Percentiles rank a stretch among this genome's conserved stretches.
Evolutionary conservation across 106 monocot species (phyloP).

Genomic region (Agapanthus africanus): DNA sequence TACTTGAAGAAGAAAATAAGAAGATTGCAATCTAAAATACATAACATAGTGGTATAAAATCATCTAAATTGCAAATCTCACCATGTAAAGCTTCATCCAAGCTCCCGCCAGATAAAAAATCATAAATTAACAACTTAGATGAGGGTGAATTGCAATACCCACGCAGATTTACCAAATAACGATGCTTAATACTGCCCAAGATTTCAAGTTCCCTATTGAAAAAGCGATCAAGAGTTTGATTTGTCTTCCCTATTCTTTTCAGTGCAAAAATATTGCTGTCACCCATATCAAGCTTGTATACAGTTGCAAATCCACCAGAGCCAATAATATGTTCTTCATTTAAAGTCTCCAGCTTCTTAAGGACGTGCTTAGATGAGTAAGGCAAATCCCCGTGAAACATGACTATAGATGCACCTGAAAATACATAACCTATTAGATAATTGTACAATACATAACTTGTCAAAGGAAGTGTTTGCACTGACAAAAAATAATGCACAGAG

Average conservation of each 20-base stretch:
- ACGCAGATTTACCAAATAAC: slow-evolving; percentile 90
- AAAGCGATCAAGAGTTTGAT: slow-evolving; percentile 65
- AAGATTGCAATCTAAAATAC: neutral
- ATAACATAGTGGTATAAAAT: neutral
- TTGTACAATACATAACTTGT: neutral
- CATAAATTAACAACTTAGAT: slow-evolving; percentile 83
- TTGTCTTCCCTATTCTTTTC: slow-evolving; percentile 90
- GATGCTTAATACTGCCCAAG: slow-evolving; percentile 93
- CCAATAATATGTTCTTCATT: slow-evolving; percentile 80
- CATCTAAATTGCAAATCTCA: slow-evolving; percentile 15
- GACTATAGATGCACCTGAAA: slow-evolving; percentile 80
- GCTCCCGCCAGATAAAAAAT: slow-evolving; percentile 85
- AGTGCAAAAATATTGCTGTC: slow-evolving; percentile 88
- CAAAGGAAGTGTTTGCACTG: neutral
- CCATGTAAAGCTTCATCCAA: slow-evolving; percentile 92
- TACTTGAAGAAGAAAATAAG: neutral
- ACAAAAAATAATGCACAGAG: neutral
- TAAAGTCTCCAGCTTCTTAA: slow-evolving; percentile 69
- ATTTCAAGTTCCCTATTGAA: slow-evolving; percentile 97
- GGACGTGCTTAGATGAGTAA: slow-evolving; percentile 83
- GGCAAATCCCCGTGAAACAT: slow-evolving; percentile 99
- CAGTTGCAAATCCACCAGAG: slow-evolving; percentile 85
- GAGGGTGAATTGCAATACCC: slow-evolving; percentile 95
- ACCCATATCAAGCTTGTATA: slow-evolving; percentile 91
- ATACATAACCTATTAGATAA: neutral